Base-by-base conservation (phyloP, 805 yeast genomes). In the Nakazawaea sp. region DNA sequence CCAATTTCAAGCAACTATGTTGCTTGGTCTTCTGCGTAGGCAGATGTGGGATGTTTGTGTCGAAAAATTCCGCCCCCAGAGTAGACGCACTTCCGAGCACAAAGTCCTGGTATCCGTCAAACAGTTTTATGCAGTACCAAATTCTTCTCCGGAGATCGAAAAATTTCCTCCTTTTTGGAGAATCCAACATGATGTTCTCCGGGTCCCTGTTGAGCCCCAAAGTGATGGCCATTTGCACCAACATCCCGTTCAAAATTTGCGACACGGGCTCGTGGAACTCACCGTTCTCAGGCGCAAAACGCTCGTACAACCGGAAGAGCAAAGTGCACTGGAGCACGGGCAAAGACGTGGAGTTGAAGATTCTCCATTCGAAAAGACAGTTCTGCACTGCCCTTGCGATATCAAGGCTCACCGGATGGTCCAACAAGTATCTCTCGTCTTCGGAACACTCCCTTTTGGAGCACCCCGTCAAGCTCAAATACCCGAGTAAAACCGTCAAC, bases 171-270 rank as follows among this genome's bases (percentile, higher is more conserved):
- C 5, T 6, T 12, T 12, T 16, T 28, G 4, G 19, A 6, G 6
- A 28, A 7, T 28, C 17, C 6, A 28, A 9, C 12, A 15, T 19
- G 8, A n/a, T 5, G 17, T 5, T 28, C 12, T 10, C 17, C 0
- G 88, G 87, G 45, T 81, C 88, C 46, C 87, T 64, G 50, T 81
- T 79, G 18, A 81, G 50, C 0, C 88, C 89, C 44, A 80, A 66
- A 27, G 80, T 66, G 36, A 73, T 66, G 0, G 81, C 84, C 81
- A 81, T 76, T 48, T 79, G 85, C 12, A 78, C 56, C 23, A 78
- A 8, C 60, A 55, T 75, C 66, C 2, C 80, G 75, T 13, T 70
- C 52, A 37, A 72, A 67, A 9, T 75, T 68, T 47, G 70, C 78
- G 3, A 21, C 4, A 18, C n/a, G 5, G 77, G 66, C 33, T 73